Evolutionary conservation across 345 rosid species (phyloP), one percentile per base, ranked within the genome.

Genomic region (Lenwebbia sp.): DNA sequence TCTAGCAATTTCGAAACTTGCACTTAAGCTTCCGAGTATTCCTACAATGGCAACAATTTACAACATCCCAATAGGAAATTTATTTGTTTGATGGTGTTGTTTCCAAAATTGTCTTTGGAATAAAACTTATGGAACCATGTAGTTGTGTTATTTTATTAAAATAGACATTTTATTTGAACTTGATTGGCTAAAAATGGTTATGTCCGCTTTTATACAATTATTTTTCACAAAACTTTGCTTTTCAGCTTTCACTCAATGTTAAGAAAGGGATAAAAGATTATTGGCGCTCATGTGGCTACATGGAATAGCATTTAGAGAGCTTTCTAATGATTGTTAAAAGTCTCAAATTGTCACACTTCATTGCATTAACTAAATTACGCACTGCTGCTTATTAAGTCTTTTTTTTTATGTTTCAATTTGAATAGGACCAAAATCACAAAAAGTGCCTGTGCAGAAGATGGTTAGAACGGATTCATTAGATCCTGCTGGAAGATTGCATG

Each of bases 401-500:
- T 70, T 21, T 21, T 13, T 70, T 37, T 13, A 37, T 70, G 41
- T 85, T 88, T 82, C 87, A 57, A 81, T 86, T 85, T 54, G 41
- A 25, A 58, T 88, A 96, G 98, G 96, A 82, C 88, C 92, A 83
- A 96, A 94, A 88, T 85, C 88, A 65, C 96, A 93, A 85, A 97
- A 92, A 90, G 90, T 94, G 85, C 99, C 96, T 28, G 96, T 94
- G 86, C 82, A 93, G 88, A 96, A 94, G 91, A 94, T 94, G 94
- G 98, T 97, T 65, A 94, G 99, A 92, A 95, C 95, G 37, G 99
- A 97, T 91, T 93, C 94, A 85, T 91, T 90, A 51, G 95, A 94
- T 87, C 99, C 99, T 86, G 96, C 98, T 33, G 99, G 99, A 91
- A 93, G 98, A 91, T 86, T 97, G 93, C 95, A 94, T 90, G 95